A percentile compares a stretch with the other conserved stretches of the same genome.
Conservation (phyloP, 192 early-diverging fungal species). For the Pilobolus umbonatus region DNA sequence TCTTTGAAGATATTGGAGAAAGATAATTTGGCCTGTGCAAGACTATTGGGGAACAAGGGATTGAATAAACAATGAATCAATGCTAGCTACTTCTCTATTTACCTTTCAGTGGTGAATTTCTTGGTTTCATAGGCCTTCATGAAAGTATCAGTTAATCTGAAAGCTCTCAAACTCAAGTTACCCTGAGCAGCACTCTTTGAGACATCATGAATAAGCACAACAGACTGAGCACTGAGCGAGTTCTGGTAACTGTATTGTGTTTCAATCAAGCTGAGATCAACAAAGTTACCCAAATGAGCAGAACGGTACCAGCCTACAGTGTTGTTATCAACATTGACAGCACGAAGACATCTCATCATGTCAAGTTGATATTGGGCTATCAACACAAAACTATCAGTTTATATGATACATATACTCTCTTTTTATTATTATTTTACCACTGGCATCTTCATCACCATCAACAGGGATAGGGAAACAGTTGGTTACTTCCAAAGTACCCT, state of each 20-base stretch:
- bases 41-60: conserved; percentile 19
- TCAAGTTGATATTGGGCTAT: conserved; percentile 84
- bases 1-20: conserved; percentile 87
- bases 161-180: conserved; percentile 80
- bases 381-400: neutral
- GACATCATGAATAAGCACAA: conserved; percentile 92
- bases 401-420: neutral
- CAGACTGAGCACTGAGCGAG: conserved; percentile 70
- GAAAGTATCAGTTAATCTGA: conserved; percentile 82
- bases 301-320: conserved; percentile 98
- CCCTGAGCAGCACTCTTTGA: conserved; percentile 78
- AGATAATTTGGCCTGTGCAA: conserved; percentile 72
- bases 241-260: conserved; percentile 89
- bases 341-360: conserved; percentile 90
- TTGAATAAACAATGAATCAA: neutral
- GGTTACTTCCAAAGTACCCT: conserved; percentile 88
- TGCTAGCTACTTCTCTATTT: neutral
- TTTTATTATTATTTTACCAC: conserved; percentile 40
- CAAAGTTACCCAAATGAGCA: conserved; percentile 80
- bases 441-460: conserved; percentile 42
- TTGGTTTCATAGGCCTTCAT: conserved; percentile 76
- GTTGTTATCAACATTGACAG: conserved; percentile 94
- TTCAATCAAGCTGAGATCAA: conserved; percentile 87
- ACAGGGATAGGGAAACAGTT: conserved; percentile 83
- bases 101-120: conserved; percentile 82